Evolutionary conservation across 139 green algal genomes (phyloP).

Genomic region (Chlorella vulgaris): DNA sequence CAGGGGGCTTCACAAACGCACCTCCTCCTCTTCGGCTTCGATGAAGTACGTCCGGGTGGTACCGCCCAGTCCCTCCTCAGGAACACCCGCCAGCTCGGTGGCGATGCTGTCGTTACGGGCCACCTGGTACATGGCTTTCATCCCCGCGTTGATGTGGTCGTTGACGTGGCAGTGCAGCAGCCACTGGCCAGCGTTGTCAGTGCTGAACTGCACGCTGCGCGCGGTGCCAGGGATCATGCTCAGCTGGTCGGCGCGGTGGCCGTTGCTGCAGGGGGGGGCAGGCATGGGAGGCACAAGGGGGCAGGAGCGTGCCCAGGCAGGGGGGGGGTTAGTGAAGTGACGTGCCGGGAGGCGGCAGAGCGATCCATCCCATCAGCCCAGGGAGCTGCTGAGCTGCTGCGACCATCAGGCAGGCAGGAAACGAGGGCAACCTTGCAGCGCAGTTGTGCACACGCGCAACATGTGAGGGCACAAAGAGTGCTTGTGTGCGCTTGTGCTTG

Average conservation of each 20-base stretch:
- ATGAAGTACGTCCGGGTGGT: conserved; percentile 60
- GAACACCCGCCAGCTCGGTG: background rate
- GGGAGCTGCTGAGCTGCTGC: no score
- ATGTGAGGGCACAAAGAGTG: no score
- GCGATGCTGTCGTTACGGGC: background rate
- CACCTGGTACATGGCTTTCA: conserved; percentile 60
- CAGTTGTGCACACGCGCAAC: no score
- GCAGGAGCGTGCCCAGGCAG: background rate
- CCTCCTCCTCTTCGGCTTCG: conserved; percentile 54
- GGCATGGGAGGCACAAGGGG: background rate
- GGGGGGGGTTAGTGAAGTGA: background rate
- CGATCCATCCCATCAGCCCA: no score
- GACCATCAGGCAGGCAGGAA: background rate
- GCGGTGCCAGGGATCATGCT: conserved; percentile 51
- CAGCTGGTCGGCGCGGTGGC: conserved; percentile 55
- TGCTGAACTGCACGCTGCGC: conserved; percentile 28
- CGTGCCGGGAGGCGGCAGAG: no score
- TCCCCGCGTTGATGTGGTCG: conserved; percentile 63
- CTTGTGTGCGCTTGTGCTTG: no score
- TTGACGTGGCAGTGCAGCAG: conserved; percentile 71
- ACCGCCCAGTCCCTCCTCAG: background rate
- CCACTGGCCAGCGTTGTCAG: conserved; percentile 47
- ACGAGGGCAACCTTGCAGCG: background rate
- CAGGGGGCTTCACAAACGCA: no score
- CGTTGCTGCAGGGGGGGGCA: conserved; percentile 9